phyloP scores from a whole-genome alignment of 176 grass and related monocot species.

The Triticum timopheevii region DNA sequence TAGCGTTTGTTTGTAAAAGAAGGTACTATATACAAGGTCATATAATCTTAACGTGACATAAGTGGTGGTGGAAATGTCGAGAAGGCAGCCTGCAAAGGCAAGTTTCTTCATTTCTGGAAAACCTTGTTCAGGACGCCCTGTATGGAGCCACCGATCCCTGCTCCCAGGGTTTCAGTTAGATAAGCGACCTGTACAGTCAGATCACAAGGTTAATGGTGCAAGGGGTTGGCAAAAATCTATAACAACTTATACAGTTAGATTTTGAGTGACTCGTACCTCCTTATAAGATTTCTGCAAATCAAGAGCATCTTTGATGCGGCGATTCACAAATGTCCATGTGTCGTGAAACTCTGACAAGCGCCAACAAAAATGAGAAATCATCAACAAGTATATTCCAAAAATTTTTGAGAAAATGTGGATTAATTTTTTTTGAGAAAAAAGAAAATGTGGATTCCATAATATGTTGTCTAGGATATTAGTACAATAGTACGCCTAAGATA shows the following conservation, averaged over 20 bases:
- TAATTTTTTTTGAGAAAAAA: neutral
- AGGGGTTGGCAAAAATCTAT: neutral
- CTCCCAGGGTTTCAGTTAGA: conserved; percentile 74
- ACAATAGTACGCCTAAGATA: neutral
- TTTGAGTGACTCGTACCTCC: conserved; percentile 56
- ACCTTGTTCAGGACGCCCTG: conserved; percentile 63
- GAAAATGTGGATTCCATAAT: neutral
- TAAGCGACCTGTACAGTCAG: conserved; percentile 55
- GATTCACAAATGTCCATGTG: conserved; percentile 79
- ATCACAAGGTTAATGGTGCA: neutral
- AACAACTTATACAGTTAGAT: neutral
- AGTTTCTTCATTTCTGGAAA: conserved; percentile 63
- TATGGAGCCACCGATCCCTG: conserved; percentile 69
- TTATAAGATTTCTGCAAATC: conserved; percentile 85
- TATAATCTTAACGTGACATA: conserved; percentile 7
- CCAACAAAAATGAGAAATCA: neutral
- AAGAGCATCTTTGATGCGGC: conserved; percentile 70
- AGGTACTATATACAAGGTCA: neutral
- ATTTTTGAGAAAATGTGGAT: neutral
- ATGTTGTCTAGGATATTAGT: neutral
- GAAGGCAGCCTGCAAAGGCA: neutral
- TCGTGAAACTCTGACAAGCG: conserved; percentile 73
- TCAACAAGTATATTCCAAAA: neutral
- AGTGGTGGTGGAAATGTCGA: neutral
- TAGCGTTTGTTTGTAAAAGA: neutral